Conservation (phyloP, 78 protist species). For the Emiliania huxleyi region DNA sequence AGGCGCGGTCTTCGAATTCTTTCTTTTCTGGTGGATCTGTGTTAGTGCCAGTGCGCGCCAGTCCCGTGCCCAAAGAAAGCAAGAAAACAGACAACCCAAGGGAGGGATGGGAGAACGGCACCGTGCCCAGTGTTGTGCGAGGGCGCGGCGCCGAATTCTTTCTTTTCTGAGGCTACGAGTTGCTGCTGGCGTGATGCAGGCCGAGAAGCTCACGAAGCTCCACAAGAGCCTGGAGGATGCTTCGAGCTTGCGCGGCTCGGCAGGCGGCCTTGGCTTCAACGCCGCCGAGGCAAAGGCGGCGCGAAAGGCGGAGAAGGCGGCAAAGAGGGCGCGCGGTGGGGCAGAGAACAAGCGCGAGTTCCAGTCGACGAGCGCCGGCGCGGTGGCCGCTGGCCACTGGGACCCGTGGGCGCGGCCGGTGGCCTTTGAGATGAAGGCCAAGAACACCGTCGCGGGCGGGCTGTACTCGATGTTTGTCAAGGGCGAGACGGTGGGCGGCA, state of each 20-base stretch:
- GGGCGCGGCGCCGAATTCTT: too few species aligned
- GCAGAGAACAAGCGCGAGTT: background rate
- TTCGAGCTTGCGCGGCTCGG: background rate
- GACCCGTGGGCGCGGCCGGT: constrained; percentile 12
- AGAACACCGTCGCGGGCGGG: background rate
- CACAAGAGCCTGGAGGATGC: background rate
- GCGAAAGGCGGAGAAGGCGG: background rate
- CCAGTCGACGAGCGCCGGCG: background rate
- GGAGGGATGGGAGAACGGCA: too few species aligned
- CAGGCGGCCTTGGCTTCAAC: background rate
- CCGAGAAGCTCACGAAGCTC: background rate
- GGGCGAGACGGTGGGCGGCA: background rate
- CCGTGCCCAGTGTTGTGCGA: too few species aligned
- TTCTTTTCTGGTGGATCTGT: too few species aligned
- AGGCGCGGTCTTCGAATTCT: too few species aligned
- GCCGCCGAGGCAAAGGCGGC: background rate
- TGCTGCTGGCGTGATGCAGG: too few species aligned
- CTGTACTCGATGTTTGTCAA: background rate
- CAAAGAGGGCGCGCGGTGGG: background rate
- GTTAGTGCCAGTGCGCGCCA: too few species aligned
- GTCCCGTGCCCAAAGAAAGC: too few species aligned
- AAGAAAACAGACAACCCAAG: too few species aligned
- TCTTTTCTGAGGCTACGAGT: too few species aligned
- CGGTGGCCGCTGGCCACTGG: constrained; percentile 5
- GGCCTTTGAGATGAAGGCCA: background rate